Evolutionary conservation across 768 basidiomycete genomes (phyloP).

Genomic region (Filobasidium wieringae): DNA sequence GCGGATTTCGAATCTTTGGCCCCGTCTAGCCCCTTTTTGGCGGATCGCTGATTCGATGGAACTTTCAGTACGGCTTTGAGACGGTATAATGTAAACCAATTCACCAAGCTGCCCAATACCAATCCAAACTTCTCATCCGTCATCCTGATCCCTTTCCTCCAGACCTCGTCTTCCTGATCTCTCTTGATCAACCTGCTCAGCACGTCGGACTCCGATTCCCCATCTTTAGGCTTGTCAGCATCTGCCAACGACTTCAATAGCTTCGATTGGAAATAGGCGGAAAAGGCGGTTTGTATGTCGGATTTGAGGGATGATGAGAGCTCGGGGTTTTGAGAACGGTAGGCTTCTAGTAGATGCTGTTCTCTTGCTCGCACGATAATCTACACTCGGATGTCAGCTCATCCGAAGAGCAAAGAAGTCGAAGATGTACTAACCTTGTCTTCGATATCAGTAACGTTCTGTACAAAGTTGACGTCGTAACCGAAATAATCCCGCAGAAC

Average conservation of each 20-base stretch:
- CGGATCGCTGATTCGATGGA: neutral
- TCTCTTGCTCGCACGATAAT: constrained; percentile 85
- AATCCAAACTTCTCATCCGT: constrained; percentile 87
- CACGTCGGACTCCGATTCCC: constrained; percentile 43
- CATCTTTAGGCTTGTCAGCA: constrained; percentile 44
- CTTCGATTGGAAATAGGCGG: constrained; percentile 48
- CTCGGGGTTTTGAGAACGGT: constrained; percentile 19
- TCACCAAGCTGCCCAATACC: constrained; percentile 67
- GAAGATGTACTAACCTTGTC: constrained; percentile 61
- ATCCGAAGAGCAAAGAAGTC: neutral
- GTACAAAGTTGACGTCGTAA: constrained; percentile 95
- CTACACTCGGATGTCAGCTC: constrained; percentile 42
- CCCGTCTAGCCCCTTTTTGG: constrained; percentile 4
- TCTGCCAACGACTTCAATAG: constrained; percentile 55
- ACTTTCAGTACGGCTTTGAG: neutral
- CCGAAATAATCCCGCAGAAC: constrained; percentile 93
- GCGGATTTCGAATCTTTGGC: constrained; percentile 37
- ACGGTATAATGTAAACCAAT: constrained; percentile 24
- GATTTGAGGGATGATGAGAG: constrained; percentile 53
- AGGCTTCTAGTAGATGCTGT: constrained; percentile 39
- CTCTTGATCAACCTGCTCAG: constrained; percentile 53
- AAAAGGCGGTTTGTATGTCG: constrained; percentile 55
- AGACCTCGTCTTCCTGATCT: constrained; percentile 46
- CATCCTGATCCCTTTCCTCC: constrained; percentile 59
- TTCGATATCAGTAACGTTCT: constrained; percentile 99